phyloP scores from a whole-genome alignment of 768 basidiomycete genomes.

The Suillus americanus region DNA sequence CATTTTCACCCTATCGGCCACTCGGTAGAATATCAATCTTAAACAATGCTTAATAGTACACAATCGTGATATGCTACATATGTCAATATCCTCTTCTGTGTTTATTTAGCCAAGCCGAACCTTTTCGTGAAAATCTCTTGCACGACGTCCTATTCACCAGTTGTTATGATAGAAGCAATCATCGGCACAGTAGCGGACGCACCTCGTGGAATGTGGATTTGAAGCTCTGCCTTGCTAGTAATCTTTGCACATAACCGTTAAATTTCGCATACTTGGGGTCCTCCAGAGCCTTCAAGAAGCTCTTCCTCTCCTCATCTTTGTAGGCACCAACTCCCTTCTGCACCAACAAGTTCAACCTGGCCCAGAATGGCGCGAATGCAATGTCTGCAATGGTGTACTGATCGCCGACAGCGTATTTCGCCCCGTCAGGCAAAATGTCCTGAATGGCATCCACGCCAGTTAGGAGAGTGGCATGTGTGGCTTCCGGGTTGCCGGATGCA shows the following conservation, averaged over 20 bases:
- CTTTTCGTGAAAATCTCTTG: slow-evolving; percentile 1
- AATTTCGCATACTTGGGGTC: slow-evolving; percentile 48
- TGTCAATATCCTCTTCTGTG: neutral
- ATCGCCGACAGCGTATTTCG: slow-evolving; percentile 36
- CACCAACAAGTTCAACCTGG: slow-evolving; percentile 44
- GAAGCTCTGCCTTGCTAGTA: slow-evolving; percentile 54
- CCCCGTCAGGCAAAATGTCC: slow-evolving; percentile 41
- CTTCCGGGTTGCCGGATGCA: neutral
- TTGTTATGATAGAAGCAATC: neutral
- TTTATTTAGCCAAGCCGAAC: slow-evolving; percentile 10
- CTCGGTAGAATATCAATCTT: neutral
- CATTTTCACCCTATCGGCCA: too few relatives aligned
- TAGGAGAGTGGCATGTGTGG: slow-evolving; percentile 25
- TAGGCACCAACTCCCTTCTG: slow-evolving; percentile 54
- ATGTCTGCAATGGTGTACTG: slow-evolving; percentile 58
- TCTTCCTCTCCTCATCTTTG: slow-evolving; percentile 46
- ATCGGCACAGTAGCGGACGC: slow-evolving; percentile 16
- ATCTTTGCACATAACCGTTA: slow-evolving; percentile 44
- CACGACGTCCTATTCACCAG: slow-evolving; percentile 14
- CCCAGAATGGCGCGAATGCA: slow-evolving; percentile 59
- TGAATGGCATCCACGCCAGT: slow-evolving; percentile 50
- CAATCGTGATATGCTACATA: neutral
- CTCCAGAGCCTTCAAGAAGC: slow-evolving; percentile 39
- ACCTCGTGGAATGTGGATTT: slow-evolving; percentile 56
- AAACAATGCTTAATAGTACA: neutral